A percentile compares a stretch with the other conserved stretches of the same genome.
These are phyloP conservation scores for Ilex aquifolium DNA, from an alignment of 257 asterid genomes.

Conservation along the genomic window DNA sequence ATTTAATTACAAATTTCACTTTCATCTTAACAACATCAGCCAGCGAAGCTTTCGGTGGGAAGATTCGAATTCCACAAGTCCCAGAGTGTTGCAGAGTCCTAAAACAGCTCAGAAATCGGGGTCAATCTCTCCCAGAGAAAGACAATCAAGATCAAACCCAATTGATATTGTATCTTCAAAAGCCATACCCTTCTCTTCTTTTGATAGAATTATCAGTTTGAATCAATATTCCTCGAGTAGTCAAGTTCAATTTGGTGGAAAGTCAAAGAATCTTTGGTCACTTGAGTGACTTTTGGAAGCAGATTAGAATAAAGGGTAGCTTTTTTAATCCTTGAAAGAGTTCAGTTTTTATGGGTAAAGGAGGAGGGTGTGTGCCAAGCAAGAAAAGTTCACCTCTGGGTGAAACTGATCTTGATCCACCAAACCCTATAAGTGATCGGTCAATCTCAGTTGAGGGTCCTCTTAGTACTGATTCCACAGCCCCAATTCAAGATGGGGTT, in stretches of 20 bases:
- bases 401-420: constrained; percentile 19
- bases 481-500: constrained; percentile 10
- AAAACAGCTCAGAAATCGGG: no score
- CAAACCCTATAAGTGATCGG: constrained; percentile 11
- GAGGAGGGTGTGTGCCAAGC: constrained; percentile 61
- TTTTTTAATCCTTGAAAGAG: constrained; percentile 9
- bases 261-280: neutral
- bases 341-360: constrained; percentile 46
- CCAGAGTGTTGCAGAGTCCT: no score
- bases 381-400: constrained; percentile 25
- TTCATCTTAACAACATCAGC: no score
- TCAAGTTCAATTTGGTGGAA: neutral
- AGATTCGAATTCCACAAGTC: no score
- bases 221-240: no score
- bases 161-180: no score
- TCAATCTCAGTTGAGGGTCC: constrained; percentile 20
- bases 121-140: no score
- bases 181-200: no score
- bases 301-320: neutral
- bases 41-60: no score
- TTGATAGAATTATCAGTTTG: no score
- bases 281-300: neutral
- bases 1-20: no score
- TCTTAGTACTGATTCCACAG: constrained; percentile 10
- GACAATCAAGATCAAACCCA: no score